A percentile compares a stretch with the other conserved stretches of the same genome.
phyloP scores from a whole-genome alignment of 2,329 filamentous ascomycete species.

The Neonectria coccinea region DNA sequence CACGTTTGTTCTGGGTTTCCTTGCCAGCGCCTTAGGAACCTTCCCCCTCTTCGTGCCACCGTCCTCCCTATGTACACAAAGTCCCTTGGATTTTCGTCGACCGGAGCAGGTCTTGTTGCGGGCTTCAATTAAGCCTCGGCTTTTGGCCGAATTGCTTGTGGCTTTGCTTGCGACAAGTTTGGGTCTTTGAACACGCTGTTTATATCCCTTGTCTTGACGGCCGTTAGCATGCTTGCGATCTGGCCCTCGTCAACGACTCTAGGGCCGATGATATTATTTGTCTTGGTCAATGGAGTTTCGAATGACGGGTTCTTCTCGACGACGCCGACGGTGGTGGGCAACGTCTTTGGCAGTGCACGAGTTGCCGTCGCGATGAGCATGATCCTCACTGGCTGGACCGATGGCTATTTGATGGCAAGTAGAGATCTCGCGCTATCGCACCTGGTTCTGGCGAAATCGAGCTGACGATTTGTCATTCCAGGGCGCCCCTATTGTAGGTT shows the following conservation, averaged over 20 bases:
- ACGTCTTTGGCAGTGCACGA: constrained; percentile 65
- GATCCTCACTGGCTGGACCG: constrained; percentile 69
- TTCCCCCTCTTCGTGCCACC: constrained; percentile 70
- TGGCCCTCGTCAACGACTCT: constrained; percentile 69
- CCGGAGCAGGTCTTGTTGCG: constrained; percentile 68
- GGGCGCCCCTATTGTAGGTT: constrained; percentile 70
- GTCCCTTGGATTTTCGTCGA: constrained; percentile 63
- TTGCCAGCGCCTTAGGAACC: constrained; percentile 66
- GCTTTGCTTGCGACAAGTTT: constrained; percentile 63
- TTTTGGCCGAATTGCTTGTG: constrained; percentile 65
- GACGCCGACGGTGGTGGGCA: constrained; percentile 71
- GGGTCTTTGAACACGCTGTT: constrained; percentile 67
- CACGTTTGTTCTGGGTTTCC: constrained; percentile 63
- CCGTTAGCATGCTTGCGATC: constrained; percentile 68
- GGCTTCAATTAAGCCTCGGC: constrained; percentile 71
- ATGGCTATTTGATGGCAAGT: constrained; percentile 68
- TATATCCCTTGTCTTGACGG: constrained; percentile 61
- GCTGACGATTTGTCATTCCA: constrained; percentile 39
- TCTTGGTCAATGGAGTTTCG: constrained; percentile 67
- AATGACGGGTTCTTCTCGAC: constrained; percentile 73
- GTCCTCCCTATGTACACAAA: constrained; percentile 67
- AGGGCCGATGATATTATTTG: constrained; percentile 66
- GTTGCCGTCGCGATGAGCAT: constrained; percentile 69
- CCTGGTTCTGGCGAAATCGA: background rate
- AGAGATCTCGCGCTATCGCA: background rate